Percentiles rank a stretch among this genome's conserved stretches.
phyloP scores from a whole-genome alignment of 129 eudicot genomes.

The Oenanthe sinensis region DNA sequence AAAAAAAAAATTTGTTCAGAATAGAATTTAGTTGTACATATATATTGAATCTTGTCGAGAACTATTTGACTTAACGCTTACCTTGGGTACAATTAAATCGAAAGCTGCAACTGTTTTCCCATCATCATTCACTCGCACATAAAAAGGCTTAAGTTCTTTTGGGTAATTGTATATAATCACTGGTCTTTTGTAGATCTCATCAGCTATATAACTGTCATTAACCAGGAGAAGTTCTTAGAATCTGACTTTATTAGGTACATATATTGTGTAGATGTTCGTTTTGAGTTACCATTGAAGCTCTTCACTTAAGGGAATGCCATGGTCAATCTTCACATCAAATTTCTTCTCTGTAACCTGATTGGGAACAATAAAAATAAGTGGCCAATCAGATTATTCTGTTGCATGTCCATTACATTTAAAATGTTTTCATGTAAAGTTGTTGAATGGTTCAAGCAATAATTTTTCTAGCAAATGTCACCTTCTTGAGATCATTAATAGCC shows the following conservation, averaged over 20 bases:
- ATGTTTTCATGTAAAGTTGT: too few relatives aligned
- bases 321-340: conserved; percentile 37
- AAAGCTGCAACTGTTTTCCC: conserved; percentile 39
- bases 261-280: neutral
- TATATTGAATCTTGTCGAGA: neutral
- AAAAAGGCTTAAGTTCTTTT: conserved; percentile 68
- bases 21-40: neutral
- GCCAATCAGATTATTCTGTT: neutral
- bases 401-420: neutral
- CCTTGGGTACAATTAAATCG: conserved; percentile 34
- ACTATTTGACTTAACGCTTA: neutral
- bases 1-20: neutral
- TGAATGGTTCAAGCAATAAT: neutral
- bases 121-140: conserved; percentile 27
- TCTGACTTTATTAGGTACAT: neutral
- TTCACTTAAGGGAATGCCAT: conserved; percentile 57
- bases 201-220: conserved; percentile 16
- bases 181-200: conserved; percentile 67
- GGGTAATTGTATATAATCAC: conserved; percentile 61
- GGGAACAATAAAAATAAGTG: conserved; percentile 3
- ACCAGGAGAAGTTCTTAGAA: neutral
- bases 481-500: conserved; percentile 56
- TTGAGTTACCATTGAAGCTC: conserved; percentile 71
- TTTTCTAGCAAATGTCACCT: conserved; percentile 25
- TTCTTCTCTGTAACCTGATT: conserved; percentile 48